phyloP scores from a whole-genome alignment of 1,284 basidiomycete species.

The Leccinum idahoense region DNA sequence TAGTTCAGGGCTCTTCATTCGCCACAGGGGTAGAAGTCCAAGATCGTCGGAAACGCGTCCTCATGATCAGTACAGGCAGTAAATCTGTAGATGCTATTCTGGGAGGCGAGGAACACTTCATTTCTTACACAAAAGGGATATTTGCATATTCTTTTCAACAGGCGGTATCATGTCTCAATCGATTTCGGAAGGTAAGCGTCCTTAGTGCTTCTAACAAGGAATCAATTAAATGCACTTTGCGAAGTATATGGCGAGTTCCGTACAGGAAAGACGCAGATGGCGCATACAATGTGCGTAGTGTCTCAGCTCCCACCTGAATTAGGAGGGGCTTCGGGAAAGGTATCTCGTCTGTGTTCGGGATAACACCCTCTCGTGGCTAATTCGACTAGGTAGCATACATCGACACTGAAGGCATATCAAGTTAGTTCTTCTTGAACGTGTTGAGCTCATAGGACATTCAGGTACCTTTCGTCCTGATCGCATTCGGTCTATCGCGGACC shows the following conservation, averaged over 20 bases:
- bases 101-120: slow-evolving; percentile 51
- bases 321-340: slow-evolving; percentile 87
- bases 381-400: slow-evolving; percentile 77
- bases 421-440: neutral
- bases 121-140: neutral
- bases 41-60: slow-evolving; percentile 75
- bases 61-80: slow-evolving; percentile 82
- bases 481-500: slow-evolving; percentile 82
- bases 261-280: slow-evolving; percentile 88
- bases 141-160: slow-evolving; percentile 23
- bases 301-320: slow-evolving; percentile 84
- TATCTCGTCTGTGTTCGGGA: slow-evolving; percentile 21
- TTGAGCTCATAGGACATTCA: slow-evolving; percentile 22
- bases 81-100: slow-evolving; percentile 86
- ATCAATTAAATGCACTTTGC: slow-evolving; percentile 1
- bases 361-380: neutral
- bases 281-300: slow-evolving; percentile 88
- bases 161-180: slow-evolving; percentile 88
- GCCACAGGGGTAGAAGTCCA: slow-evolving; percentile 86
- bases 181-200: slow-evolving; percentile 73
- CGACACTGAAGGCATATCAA: slow-evolving; percentile 75
- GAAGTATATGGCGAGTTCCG: slow-evolving; percentile 77
- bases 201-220: neutral
- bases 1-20: slow-evolving; percentile 74
- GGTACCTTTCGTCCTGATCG: slow-evolving; percentile 93